Evolutionary conservation across 495 filamentous ascomycete species (phyloP), one percentile per base, ranked within the genome.

Genomic region (Daldinia childiae): DNA sequence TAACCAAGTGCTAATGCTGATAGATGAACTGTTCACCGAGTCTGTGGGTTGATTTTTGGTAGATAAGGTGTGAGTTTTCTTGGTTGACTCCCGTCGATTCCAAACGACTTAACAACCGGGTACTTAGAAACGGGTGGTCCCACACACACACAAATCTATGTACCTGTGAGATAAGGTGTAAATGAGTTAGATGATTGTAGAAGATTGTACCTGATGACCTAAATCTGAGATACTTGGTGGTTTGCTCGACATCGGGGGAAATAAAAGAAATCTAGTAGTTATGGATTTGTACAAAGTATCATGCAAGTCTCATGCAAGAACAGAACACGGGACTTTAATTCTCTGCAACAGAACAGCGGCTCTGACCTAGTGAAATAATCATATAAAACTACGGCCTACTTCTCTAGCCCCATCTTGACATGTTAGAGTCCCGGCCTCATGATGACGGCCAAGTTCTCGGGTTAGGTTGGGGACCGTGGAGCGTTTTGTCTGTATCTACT

Each of bases 381-480:
- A 38, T 26, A 57, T 29, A 48, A 30, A 48, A 12, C 45, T 50
- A 65, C 38, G 19, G 21, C 50, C 43, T 17, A 39, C 12, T n/a
- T 64, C 58, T 58, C 51, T 51, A 62, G 58, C 65, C 66, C 62
- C 71, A 63, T 58, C 50, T 29, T 45, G 57, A 69, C 51, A 69
- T 69, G 32, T 54, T 45, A 54, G 8, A 56, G 4, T 48, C 24
- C 27, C 57, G 15, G 45, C 50, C 57, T 56, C 67, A 62, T 43
- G 48, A 64, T 45, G 32, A 48, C 17, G 41, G 48, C 8, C 65
- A 43, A 61, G 68, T 61, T 68, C 41, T 59, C 41, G 29, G 21
- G 66, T 55, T 36, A 55, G 66, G 62, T 70, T 69, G 66, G 66
- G 66, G 51, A n/a, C 21, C 54, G 64, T 60, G 55, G 58, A 54